Conservation (phyloP, 2,329 filamentous ascomycete genomes). For the Apiospora aurea region DNA sequence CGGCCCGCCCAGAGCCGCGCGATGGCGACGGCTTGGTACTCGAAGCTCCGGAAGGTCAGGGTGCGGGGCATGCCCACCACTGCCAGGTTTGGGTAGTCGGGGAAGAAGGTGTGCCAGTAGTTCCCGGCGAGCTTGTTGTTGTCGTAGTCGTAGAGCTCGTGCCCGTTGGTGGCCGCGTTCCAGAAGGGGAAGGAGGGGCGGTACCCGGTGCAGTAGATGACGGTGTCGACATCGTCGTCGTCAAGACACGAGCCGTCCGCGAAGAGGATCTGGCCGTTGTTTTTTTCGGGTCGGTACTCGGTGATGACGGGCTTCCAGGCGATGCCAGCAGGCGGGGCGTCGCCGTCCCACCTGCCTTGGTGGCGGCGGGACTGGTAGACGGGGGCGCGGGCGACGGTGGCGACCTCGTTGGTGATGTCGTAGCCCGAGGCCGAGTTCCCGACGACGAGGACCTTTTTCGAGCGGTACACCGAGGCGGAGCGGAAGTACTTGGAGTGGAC, state of each 20-base stretch:
- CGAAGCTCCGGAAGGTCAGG: constrained; percentile 60
- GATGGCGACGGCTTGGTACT: constrained; percentile 62
- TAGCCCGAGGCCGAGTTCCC: constrained; percentile 55
- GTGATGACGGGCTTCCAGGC: constrained; percentile 61
- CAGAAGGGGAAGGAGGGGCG: constrained; percentile 55
- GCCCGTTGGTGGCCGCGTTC: constrained; percentile 54
- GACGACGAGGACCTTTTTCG: constrained; percentile 47
- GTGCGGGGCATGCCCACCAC: constrained; percentile 60
- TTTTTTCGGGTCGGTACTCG: constrained; percentile 46
- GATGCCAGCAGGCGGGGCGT: constrained; percentile 53
- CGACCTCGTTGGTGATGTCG: constrained; percentile 48
- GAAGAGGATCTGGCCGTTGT: constrained; percentile 54
- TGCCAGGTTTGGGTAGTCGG: constrained; percentile 54
- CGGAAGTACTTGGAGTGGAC: constrained; percentile 56
- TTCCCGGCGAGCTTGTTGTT: constrained; percentile 49
- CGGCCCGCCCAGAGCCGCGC: constrained; percentile 56
- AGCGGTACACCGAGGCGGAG: constrained; percentile 42
- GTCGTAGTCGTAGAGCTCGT: constrained; percentile 58
- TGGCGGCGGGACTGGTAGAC: constrained; percentile 61
- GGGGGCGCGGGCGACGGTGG: constrained; percentile 47
- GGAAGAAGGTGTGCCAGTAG: constrained; percentile 63
- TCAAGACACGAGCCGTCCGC: constrained; percentile 43
- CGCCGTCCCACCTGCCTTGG: constrained; percentile 57
- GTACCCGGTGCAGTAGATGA: constrained; percentile 54
- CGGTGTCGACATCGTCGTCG: constrained; percentile 43